Base-by-base conservation (phyloP, 1,284 basidiomycete species). In the Ceratobasidium sp. region DNA sequence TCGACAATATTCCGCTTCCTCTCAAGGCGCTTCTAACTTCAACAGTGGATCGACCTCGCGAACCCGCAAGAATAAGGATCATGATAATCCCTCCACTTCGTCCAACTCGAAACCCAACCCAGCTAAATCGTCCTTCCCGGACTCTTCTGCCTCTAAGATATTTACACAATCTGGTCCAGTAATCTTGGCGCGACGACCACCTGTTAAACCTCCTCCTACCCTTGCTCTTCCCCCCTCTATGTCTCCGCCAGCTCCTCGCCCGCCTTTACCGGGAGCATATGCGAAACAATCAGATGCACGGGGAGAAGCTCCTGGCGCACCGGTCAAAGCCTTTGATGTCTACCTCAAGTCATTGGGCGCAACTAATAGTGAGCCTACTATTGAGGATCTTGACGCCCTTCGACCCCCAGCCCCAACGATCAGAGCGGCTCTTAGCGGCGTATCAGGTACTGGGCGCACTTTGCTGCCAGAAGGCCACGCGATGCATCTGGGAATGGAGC, bases 221-320 rank as follows among this genome's bases (percentile, higher is more conserved):
- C 66, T 71, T 9, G 41, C 54, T 41, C 54, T 71, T 19, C 66
- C 66, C 1, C 54, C 51, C n/a, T 71, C 66, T 22, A 54, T 71
- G 31, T 57, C 44, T 19, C 41, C 66, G 7, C 66, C 53, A 19
- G 17, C 66, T 15, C 54, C 54, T 44, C 66, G 53, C 27, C 27
- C 54, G 11, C 27, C 27, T 19, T 24, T 41, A 17, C 31, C 44
- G 2, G 57, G 44, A 27, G 27, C n/a, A 14, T 8, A n/a, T 11
- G 41, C 33, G n/a, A 57, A 56, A 59, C 17, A 36, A 24, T 27
- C 22, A 3, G 41, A 22, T 27, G 9, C 50, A 22, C 27, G 24
- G 14, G 15, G 22, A 15, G 57, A 24, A 3, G 9, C 47, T 31
- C 27, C 57, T 22, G 31, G 45, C 15, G 22, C 29, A 11, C 36